These are phyloP conservation scores for Cyamopsis tetragonoloba DNA, from an alignment of 306 rosid genomes.

Conservation along the genomic window DNA sequence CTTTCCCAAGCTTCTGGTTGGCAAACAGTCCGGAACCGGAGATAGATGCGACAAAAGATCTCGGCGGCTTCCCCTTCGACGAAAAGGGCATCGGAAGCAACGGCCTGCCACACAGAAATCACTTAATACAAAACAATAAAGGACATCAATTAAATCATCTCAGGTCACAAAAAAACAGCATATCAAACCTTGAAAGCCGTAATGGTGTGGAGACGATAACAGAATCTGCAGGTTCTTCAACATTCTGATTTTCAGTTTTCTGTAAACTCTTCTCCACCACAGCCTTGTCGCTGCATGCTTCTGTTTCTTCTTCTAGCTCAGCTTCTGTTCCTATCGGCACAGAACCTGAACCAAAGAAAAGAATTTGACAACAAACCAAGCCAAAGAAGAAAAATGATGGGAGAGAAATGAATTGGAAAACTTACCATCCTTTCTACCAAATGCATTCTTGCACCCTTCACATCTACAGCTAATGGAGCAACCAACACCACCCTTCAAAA, in stretches of 20 bases:
- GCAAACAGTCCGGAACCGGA: constrained; percentile 50
- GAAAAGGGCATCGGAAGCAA: constrained; percentile 55
- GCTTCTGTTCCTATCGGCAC: constrained; percentile 40
- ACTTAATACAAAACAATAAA: not conserved
- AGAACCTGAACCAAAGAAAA: constrained; percentile 46
- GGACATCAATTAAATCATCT: not conserved
- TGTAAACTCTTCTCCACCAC: constrained; percentile 42
- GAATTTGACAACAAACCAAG: not conserved
- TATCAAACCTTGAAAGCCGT: constrained; percentile 56
- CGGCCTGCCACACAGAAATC: constrained; percentile 35
- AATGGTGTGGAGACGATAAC: constrained; percentile 55
- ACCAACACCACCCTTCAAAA: constrained; percentile 85
- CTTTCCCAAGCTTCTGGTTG: constrained; percentile 51
- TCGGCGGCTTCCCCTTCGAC: constrained; percentile 62
- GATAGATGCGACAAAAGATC: constrained; percentile 54
- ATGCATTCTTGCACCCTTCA: constrained; percentile 82
- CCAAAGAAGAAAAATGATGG: not conserved
- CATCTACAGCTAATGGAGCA: constrained; percentile 91
- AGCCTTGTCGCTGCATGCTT: constrained; percentile 42
- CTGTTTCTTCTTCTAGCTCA: constrained; percentile 65
- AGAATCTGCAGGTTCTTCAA: constrained; percentile 54
- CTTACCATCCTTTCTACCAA: constrained; percentile 87
- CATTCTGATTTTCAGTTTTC: constrained; percentile 45
- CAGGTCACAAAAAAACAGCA: constrained; percentile 5
- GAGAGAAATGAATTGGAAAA: too few relatives aligned